phyloP scores from a whole-genome alignment of 371 early-diverging fungal species.

The Funneliformis caledonium region DNA sequence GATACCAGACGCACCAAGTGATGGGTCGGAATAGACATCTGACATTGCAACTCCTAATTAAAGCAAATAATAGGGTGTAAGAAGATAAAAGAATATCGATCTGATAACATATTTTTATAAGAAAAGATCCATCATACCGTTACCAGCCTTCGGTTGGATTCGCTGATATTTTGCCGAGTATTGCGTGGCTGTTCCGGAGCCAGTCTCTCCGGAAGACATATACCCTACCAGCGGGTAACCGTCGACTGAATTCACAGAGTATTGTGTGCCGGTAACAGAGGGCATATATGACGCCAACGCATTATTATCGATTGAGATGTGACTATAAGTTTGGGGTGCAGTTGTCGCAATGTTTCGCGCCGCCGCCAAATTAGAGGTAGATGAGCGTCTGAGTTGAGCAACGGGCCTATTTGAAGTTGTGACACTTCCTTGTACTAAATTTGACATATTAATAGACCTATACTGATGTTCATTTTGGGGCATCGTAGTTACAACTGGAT shows the following conservation, averaged over 20 bases:
- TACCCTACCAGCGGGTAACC: not conserved
- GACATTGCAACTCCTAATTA: slow-evolving; percentile 23
- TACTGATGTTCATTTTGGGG: not conserved
- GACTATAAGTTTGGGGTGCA: not conserved
- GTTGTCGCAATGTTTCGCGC: not conserved
- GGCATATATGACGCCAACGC: not conserved
- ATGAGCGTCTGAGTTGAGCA: not conserved
- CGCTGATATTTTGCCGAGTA: not conserved
- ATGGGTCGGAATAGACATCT: slow-evolving; percentile 6
- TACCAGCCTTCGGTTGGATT: slow-evolving; percentile 19
- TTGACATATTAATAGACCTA: not conserved
- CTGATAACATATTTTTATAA: not conserved
- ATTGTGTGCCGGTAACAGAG: not conserved
- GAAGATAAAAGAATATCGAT: not conserved
- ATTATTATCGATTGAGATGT: not conserved
- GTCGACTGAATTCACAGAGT: not conserved
- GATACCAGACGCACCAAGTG: not conserved
- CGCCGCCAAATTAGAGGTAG: not conserved
- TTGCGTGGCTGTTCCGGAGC: not conserved
- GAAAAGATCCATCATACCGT: not conserved
- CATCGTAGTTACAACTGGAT: not conserved
- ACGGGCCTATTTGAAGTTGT: not conserved
- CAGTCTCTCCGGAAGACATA: not conserved
- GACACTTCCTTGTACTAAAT: not conserved
- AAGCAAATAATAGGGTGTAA: not conserved